Conservation (phyloP, 345 rosid species). For the Rubroshorea leprosula region DNA sequence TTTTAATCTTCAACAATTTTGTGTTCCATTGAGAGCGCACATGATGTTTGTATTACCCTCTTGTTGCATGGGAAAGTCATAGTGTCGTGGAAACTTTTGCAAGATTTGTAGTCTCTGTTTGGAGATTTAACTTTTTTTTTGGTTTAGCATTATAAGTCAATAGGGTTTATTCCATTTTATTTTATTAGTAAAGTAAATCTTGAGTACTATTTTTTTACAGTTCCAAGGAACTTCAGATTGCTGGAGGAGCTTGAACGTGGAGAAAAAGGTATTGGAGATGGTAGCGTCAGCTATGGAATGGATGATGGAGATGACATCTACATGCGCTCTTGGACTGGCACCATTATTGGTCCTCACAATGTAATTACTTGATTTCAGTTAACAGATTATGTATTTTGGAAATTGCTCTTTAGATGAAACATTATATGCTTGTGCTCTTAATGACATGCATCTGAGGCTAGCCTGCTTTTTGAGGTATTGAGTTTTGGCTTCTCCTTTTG, state of each 20-base stretch:
- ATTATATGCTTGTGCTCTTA: neutral
- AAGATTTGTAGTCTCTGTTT: neutral
- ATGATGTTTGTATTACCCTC: too few species aligned
- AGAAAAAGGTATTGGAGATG: conserved; percentile 88
- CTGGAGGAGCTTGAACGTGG: conserved; percentile 91
- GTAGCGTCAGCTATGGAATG: conserved; percentile 92
- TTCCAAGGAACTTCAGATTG: conserved; percentile 79
- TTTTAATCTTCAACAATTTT: too few species aligned
- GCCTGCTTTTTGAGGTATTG: neutral
- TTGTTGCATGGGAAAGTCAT: too few species aligned
- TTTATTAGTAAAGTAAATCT: neutral
- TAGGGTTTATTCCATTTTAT: neutral
- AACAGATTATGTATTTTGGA: conserved; percentile 1
- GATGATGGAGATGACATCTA: conserved; percentile 87
- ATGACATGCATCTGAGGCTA: neutral
- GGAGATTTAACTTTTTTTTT: conserved; percentile 3
- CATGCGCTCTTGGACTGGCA: conserved; percentile 95
- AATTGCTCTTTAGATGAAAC: conserved; percentile 1
- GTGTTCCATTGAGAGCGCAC: too few species aligned
- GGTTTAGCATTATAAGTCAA: neutral
- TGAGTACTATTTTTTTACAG: conserved; percentile 29
- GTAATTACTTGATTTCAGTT: conserved; percentile 34
- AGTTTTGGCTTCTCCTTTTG: neutral
- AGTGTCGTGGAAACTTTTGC: neutral
- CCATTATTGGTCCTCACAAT: conserved; percentile 86